Percentiles rank a stretch among this genome's conserved stretches.
phyloP scores from a whole-genome alignment of 2,329 filamentous ascomycete genomes.

The Lachnellula cervina region DNA sequence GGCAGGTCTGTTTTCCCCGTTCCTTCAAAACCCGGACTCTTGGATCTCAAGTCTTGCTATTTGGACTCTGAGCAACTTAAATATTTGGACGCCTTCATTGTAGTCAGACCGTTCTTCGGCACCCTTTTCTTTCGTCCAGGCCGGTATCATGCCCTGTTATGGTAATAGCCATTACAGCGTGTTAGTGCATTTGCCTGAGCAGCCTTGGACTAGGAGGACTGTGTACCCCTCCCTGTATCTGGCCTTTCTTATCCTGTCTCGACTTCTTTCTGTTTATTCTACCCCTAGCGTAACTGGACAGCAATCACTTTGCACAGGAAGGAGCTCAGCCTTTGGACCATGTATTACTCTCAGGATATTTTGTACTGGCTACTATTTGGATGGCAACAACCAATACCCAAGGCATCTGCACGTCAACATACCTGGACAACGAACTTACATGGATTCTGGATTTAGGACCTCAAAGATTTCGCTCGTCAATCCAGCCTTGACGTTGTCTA shows the following conservation, averaged over 20 bases:
- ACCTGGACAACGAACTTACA: conserved; percentile 66
- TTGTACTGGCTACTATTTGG: conserved; percentile 27
- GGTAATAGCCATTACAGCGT: conserved; percentile 24
- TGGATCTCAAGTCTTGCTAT: conserved; percentile 34
- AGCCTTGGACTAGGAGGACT: conserved; percentile 28
- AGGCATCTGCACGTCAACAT: conserved; percentile 26
- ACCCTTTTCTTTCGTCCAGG: conserved; percentile 27
- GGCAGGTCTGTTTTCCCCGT: conserved; percentile 92
- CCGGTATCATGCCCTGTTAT: conserved; percentile 27
- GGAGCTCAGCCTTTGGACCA: conserved; percentile 27
- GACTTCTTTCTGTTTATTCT: conserved; percentile 31
- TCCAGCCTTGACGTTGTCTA: conserved; percentile 97
- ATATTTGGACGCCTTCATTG: conserved; percentile 32
- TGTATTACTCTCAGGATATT: conserved; percentile 24
- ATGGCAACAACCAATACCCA: conserved; percentile 27
- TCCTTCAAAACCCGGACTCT: conserved; percentile 42
- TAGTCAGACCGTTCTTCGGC: conserved; percentile 21
- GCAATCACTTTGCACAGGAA: conserved; percentile 24
- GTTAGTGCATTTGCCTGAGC: conserved; percentile 34
- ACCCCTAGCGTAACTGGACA: conserved; percentile 26
- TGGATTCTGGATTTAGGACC: conserved; percentile 82
- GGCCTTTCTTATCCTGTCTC: conserved; percentile 30
- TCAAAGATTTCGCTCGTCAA: conserved; percentile 98
- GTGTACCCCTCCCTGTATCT: conserved; percentile 19
- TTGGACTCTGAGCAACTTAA: conserved; percentile 31